A percentile compares a stretch with the other conserved stretches of the same genome.
Conservation (phyloP, 73 alveolate species). For the Tetrahymena borealis region DNA sequence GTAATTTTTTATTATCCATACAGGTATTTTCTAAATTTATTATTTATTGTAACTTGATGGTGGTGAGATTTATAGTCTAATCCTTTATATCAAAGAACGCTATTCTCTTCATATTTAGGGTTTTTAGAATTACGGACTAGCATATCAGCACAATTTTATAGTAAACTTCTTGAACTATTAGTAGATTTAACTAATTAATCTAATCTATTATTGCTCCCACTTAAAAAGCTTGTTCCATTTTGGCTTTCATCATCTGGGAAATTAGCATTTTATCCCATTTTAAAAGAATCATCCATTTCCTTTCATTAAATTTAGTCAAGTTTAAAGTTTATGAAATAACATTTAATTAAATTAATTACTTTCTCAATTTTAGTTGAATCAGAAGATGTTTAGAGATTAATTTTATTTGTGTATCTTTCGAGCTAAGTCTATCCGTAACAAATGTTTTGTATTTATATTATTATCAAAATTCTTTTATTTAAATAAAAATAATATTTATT, state of each 20-base stretch:
- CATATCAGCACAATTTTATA: background rate
- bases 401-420: background rate
- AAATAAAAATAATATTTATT: background rate
- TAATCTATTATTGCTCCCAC: background rate
- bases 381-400: background rate
- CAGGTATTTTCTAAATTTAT: too few relatives aligned
- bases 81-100: background rate
- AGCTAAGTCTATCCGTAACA: background rate
- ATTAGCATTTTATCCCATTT: background rate
- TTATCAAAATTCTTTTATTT: background rate
- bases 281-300: background rate
- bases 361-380: background rate
- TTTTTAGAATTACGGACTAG: background rate
- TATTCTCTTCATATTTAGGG: background rate
- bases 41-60: background rate
- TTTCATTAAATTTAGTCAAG: background rate
- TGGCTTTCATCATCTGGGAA: background rate
- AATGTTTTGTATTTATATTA: background rate
- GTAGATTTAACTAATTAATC: background rate
- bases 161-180: background rate
- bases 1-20: too few relatives aligned
- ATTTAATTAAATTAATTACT: background rate
- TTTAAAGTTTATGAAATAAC: background rate
- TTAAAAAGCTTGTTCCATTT: background rate
- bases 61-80: background rate